phyloP scores from a whole-genome alignment of 2,329 filamentous ascomycete genomes.

The Pseudovirgaria hyperparasitica region DNA sequence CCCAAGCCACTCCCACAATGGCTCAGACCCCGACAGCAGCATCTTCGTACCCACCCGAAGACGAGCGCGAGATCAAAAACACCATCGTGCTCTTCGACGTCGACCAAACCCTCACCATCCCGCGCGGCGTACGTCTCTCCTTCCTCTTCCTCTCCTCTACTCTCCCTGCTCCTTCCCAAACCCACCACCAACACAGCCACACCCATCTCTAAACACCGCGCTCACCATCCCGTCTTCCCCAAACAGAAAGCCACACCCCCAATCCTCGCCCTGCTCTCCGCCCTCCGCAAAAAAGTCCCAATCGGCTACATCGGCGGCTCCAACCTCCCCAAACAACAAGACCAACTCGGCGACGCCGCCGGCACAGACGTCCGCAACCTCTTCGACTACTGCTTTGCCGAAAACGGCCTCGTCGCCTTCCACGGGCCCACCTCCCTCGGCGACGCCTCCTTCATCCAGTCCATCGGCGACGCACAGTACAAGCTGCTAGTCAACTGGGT shows the following conservation, averaged over 20 bases:
- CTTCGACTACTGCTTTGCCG: conserved; percentile 96
- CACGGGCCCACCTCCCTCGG: conserved; percentile 66
- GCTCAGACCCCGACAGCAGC: conserved; percentile 29
- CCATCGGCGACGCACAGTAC: conserved; percentile 77
- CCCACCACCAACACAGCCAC: not conserved
- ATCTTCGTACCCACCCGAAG: conserved; percentile 56
- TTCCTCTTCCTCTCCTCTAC: no score
- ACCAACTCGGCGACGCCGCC: conserved; percentile 64
- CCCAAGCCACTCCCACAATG: conserved; percentile 15
- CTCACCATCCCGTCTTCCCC: conserved; percentile 6
- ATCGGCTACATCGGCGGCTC: conserved; percentile 91
- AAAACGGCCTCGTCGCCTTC: conserved; percentile 90
- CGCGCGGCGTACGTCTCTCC: conserved; percentile 49
- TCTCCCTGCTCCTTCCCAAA: conserved; percentile 1
- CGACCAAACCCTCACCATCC: conserved; percentile 77
- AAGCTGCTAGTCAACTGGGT: conserved; percentile 62
- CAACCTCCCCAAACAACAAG: conserved; percentile 87
- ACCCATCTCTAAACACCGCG: conserved; percentile 1
- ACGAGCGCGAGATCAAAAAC: conserved; percentile 77
- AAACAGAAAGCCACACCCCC: conserved; percentile 57
- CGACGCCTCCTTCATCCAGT: conserved; percentile 78
- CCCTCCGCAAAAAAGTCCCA: conserved; percentile 73
- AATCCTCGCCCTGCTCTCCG: conserved; percentile 68
- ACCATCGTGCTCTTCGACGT: conserved; percentile 96
- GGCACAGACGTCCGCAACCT: conserved; percentile 61